Evolutionary conservation across 495 filamentous ascomycete genomes (phyloP).

Genomic region (Parachaetomium inaequale): DNA sequence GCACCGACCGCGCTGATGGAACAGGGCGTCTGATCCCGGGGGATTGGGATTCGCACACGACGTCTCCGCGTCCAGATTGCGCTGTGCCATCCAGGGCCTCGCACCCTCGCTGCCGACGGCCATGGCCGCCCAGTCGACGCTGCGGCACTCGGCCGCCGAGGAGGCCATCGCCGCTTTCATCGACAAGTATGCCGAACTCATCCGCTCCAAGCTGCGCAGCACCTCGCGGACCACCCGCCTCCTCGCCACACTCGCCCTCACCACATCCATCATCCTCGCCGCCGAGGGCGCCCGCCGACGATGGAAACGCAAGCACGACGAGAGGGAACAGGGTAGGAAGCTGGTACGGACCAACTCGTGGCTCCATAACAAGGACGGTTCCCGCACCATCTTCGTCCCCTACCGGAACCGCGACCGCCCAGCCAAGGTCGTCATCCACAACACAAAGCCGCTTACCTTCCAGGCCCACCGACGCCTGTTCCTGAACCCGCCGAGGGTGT

Average conservation of each 20-base stretch:
- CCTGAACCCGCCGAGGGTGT: constrained; percentile 79
- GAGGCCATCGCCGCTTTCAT: constrained; percentile 68
- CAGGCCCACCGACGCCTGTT: constrained; percentile 94
- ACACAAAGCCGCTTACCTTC: constrained; percentile 92
- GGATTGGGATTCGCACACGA: constrained; percentile 15
- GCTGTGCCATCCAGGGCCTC: neutral
- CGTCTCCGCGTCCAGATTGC: neutral
- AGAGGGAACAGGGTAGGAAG: constrained; percentile 72
- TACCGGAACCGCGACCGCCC: constrained; percentile 77
- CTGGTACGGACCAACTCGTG: constrained; percentile 90
- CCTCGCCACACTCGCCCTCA: constrained; percentile 67
- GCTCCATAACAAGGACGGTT: constrained; percentile 87
- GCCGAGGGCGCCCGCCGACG: constrained; percentile 72
- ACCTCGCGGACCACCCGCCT: constrained; percentile 68
- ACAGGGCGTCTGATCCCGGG: constrained; percentile 19
- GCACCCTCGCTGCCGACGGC: neutral
- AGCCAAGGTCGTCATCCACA: constrained; percentile 84
- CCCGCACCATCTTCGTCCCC: constrained; percentile 88
- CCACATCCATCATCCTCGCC: constrained; percentile 68
- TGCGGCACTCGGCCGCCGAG: constrained; percentile 59
- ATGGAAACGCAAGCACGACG: constrained; percentile 65
- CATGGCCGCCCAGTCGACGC: constrained; percentile 87
- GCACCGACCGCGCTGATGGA: constrained; percentile 19
- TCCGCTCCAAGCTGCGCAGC: constrained; percentile 56
- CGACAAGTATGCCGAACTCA: constrained; percentile 58